Evolutionary conservation across 176 grass and related monocot species (phyloP).

Genomic region (Aegilops sharonensis): DNA sequence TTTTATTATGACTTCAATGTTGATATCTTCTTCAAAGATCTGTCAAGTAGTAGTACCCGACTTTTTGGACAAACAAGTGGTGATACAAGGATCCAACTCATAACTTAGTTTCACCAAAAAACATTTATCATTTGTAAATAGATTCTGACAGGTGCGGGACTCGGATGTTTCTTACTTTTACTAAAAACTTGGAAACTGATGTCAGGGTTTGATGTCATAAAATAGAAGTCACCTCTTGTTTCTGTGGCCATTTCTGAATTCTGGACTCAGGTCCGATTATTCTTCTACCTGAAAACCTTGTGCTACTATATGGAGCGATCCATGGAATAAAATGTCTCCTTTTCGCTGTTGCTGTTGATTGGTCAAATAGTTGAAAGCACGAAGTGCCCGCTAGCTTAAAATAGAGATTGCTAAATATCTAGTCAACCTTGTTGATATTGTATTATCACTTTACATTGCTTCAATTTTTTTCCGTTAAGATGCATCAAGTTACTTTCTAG

Average conservation of each 20-base stretch:
- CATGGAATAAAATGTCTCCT: neutral
- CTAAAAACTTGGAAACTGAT: neutral
- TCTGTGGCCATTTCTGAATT: neutral
- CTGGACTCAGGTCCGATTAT: neutral
- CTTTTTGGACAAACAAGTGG: neutral
- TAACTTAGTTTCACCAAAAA: neutral
- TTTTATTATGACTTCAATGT: neutral
- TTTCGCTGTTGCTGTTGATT: neutral
- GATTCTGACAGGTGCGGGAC: neutral
- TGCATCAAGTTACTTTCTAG: neutral
- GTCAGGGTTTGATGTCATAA: neutral
- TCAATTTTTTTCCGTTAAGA: neutral
- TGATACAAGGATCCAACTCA: neutral
- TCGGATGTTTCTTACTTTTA: neutral
- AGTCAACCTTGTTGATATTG: neutral
- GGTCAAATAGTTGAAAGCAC: neutral
- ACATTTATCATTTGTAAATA: neutral
- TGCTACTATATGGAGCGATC: neutral
- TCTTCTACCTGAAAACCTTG: neutral
- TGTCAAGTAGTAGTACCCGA: neutral
- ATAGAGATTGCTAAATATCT: neutral
- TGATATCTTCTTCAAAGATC: neutral
- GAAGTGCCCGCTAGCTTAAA: neutral
- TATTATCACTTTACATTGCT: neutral
- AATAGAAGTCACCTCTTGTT: neutral